Conservation (phyloP, 2,329 filamentous ascomycete species). For the Penicillium sp. region DNA sequence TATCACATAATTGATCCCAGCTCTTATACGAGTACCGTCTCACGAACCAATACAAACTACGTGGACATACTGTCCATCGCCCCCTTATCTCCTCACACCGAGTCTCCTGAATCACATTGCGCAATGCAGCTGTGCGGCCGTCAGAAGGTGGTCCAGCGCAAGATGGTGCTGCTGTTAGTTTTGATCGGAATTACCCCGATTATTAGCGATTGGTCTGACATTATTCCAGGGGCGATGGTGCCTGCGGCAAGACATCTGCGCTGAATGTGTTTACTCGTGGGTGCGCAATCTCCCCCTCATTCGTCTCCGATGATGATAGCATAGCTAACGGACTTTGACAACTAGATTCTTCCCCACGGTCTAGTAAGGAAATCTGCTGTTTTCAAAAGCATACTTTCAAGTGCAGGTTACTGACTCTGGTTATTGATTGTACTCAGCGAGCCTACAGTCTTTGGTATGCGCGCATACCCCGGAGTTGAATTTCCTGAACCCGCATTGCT, state of each 20-base stretch:
- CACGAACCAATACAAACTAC: conserved; percentile 2
- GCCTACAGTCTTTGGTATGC: conserved; percentile 80
- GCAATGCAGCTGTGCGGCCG: conserved; percentile 63
- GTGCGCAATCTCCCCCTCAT: conserved; percentile 49
- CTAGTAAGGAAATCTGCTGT: conserved; percentile 57
- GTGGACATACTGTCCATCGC: background rate
- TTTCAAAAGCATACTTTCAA: background rate
- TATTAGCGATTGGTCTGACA: conserved; percentile 18
- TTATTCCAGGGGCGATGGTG: conserved; percentile 76
- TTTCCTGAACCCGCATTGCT: conserved; percentile 7
- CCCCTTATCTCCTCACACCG: background rate
- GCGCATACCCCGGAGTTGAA: conserved; percentile 1
- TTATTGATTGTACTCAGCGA: conserved; percentile 53
- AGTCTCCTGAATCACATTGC: conserved; percentile 9
- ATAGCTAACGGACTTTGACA: conserved; percentile 18
- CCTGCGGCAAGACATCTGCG: conserved; percentile 93
- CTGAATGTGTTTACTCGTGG: conserved; percentile 98
- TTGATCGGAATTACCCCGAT: background rate
- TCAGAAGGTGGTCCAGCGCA: conserved; percentile 85
- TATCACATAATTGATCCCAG: conserved; percentile 29
- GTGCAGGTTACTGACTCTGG: conserved; percentile 21
- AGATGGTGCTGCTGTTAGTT: conserved; percentile 82
- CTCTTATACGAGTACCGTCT: conserved; percentile 1
- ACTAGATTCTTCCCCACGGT: conserved; percentile 91
- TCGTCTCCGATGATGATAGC: background rate